Base-by-base conservation (phyloP, 1,139 yeast species). In the Yamadazyma atlantica region DNA sequence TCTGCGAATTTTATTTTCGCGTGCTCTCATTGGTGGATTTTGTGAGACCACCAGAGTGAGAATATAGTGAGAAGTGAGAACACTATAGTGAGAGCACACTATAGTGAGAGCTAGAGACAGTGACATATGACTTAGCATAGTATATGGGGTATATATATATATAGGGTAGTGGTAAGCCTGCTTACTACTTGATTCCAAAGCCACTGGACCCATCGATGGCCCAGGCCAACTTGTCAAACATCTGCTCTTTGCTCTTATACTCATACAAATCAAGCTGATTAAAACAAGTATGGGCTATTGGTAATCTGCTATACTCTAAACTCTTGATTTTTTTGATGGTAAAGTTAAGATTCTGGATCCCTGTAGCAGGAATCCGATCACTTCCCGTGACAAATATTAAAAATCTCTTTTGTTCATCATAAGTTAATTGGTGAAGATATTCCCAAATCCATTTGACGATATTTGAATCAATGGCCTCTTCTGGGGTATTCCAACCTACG, bases 201-300 rank as follows among this genome's bases (percentile, higher is more conserved):
- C 96, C 97, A 42, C 87, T 82, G 44, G 92, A 81, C 55, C 85
- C 95, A 36, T 73, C 64, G 22, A 92, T 75, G 0, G 97, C 96
- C 45, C 70, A 55, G 13, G 64, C 57, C 41, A 92, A 59, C 60
- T 86, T 89, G 2, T 57, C 46, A 33, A 64, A 58, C 43, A 90
- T 62, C 48, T 75, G 78, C 19, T 70, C 77, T 42, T 68, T 66
- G 4, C 75, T 55, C 5, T 60, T 50, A 57, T 90, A 92, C 35
- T 79, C 80, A 60, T 81, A 85, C 6, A 92, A 49, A 38, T 92
- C 86, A 29, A 92, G 60, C 62, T 90, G 96, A 55, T 89, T 90
- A 63, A 90, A 92, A 52, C 97, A 92, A 0, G 97, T 92, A 53
- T 90, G 97, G 0, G 97, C 90, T 9, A 83, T 64, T 0, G 97